Evolutionary conservation across 371 early-diverging fungal species (phyloP), one percentile per base, ranked within the genome.

Genomic region (Chytridium lagenaria): DNA sequence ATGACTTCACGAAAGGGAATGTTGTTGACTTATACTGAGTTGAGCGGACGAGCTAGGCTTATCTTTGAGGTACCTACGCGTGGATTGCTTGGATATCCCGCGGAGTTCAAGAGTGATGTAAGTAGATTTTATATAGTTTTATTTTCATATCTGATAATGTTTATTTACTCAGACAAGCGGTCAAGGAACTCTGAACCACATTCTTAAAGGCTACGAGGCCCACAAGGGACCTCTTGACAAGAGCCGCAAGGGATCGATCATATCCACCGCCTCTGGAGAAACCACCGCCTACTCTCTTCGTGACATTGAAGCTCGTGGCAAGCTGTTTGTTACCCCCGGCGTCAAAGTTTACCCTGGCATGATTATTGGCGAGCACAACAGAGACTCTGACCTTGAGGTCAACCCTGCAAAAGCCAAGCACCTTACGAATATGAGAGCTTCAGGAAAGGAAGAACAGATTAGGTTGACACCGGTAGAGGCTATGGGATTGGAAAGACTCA

Each of bases 31-130:
- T 91, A 88, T 69, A 81, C 82, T 1, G 92, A 92, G 67, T 67
- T 74, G 2, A 81, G 81, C 36, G 92, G 90, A 16, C 86, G 87
- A 79, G 88, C 91, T 19, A 79, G 91, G 39, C 70, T 93, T 63
- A 78, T 90, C 7, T 91, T 92, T 78, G 83, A 88, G 67, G 87
- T 92, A 67, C 93, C 93, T 1, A 91, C 93, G 1, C 85, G 93
- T 36, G 93, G 92, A 19, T 77, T 93, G 71, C 78, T 93, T 1
- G 93, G 93, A 5, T 92, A 90, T 70, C 83, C 88, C 39, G 88
- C 91, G 36, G 92, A 93, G 81, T 91, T 93, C 79, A 92, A 92
- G 81, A 91, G 91, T 83, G 93, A 92, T 72, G 91, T 76, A 36
- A 69, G 73, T 73, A 15, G 23, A 85, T 10, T 83, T 81, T 57